Evolutionary conservation across 2,329 filamentous ascomycete species (phyloP).

Genomic region (Fusarium globosum): DNA sequence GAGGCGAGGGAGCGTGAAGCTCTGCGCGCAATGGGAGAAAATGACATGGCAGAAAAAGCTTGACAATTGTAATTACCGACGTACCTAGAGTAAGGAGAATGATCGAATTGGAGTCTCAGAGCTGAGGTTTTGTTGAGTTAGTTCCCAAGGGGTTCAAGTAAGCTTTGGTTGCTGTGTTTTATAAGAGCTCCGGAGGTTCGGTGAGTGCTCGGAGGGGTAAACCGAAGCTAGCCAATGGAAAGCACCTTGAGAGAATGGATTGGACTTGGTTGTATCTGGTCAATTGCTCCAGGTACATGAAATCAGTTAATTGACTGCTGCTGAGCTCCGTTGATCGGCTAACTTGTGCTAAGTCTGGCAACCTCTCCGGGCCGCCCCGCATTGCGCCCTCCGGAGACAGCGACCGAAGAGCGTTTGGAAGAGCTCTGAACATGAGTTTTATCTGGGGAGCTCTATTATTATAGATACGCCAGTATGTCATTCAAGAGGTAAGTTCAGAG

Average conservation of each 20-base stretch:
- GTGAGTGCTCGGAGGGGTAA: conserved; percentile 27
- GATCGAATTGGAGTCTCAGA: conserved; percentile 2
- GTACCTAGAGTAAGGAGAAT: conserved; percentile 27
- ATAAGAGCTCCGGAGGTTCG: conserved; percentile 28
- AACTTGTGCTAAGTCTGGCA: conserved; percentile 14
- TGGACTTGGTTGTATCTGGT: neutral
- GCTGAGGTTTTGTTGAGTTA: conserved; percentile 7
- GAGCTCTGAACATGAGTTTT: neutral
- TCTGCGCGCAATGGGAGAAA: conserved; percentile 34
- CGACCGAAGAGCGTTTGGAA: neutral
- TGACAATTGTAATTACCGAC: conserved; percentile 11
- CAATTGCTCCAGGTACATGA: neutral
- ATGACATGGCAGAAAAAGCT: conserved; percentile 36
- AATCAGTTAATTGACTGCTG: conserved; percentile 22
- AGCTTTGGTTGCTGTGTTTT: conserved; percentile 20
- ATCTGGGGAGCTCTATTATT: neutral
- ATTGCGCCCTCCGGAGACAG: conserved; percentile 35
- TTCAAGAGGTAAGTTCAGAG: neutral
- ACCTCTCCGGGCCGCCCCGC: conserved; percentile 23
- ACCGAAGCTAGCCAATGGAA: conserved; percentile 14
- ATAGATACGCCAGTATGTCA: neutral
- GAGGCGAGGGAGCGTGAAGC: conserved; percentile 39
- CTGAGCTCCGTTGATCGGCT: conserved; percentile 43
- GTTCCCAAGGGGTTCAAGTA: conserved; percentile 13
- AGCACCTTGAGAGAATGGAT: conserved; percentile 10